Conservation (phyloP, 2,329 filamentous ascomycete species). For the Trichoderma arundinaceum region DNA sequence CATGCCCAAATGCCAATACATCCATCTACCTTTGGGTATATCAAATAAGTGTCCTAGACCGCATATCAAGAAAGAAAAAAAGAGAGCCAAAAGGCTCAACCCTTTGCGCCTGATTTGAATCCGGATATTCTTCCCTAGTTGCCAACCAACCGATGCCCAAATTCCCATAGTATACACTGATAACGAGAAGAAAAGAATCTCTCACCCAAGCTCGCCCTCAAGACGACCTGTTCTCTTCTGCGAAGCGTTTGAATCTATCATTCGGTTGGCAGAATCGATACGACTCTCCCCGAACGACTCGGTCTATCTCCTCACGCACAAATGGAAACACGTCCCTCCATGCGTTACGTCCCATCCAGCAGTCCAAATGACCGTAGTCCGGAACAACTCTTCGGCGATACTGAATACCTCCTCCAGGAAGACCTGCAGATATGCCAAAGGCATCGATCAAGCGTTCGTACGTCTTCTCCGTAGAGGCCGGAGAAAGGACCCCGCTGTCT, state of each 20-base stretch:
- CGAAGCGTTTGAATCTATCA: constrained; percentile 23
- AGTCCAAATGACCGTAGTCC: constrained; percentile 66
- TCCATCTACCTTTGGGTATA: not conserved
- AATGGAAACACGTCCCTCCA: constrained; percentile 65
- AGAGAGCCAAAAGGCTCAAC: not conserved
- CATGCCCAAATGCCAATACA: not conserved
- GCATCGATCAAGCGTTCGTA: constrained; percentile 59
- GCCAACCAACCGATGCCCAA: too few species aligned
- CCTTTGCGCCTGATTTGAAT: not conserved
- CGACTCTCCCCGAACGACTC: constrained; percentile 45
- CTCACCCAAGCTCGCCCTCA: not conserved
- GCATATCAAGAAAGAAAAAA: not conserved
- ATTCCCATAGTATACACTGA: not conserved
- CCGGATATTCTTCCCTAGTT: not conserved
- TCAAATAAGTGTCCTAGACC: not conserved
- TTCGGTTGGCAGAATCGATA: constrained; percentile 27
- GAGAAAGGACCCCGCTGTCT: constrained; percentile 62
- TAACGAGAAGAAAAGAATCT: not conserved
- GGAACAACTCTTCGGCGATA: constrained; percentile 60
- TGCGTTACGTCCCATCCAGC: constrained; percentile 65
- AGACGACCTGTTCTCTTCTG: constrained; percentile 42
- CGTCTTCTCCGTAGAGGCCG: constrained; percentile 58
- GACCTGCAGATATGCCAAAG: constrained; percentile 51
- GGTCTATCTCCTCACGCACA: constrained; percentile 60
- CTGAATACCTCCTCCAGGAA: constrained; percentile 43